A percentile compares a stretch with the other conserved stretches of the same genome.
Evolutionary conservation across 768 basidiomycete genomes (phyloP).

Genomic region (Lyophyllum shimeji): DNA sequence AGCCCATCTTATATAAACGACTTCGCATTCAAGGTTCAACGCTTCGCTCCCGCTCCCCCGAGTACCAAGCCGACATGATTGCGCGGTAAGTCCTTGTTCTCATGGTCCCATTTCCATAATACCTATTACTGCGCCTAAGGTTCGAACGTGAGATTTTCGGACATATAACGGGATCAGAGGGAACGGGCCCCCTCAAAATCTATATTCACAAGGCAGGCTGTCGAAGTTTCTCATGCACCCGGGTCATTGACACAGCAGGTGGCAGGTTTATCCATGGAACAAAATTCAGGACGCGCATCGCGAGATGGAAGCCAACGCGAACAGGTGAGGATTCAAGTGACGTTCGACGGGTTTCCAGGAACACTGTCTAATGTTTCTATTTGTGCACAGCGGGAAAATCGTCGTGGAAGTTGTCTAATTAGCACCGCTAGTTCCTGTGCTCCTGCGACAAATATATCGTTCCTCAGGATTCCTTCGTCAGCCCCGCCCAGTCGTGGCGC

Average conservation of each 20-base stretch:
- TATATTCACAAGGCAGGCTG: constrained; percentile 73
- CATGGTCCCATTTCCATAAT: not conserved
- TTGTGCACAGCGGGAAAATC: constrained; percentile 43
- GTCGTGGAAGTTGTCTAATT: constrained; percentile 38
- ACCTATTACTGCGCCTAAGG: constrained; percentile 24
- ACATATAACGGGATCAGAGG: constrained; percentile 57
- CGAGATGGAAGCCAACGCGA: constrained; percentile 78
- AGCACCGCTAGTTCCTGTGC: not conserved
- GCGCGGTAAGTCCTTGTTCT: constrained; percentile 38
- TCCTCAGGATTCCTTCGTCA: not conserved
- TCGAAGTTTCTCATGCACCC: constrained; percentile 1
- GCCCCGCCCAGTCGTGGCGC: not conserved
- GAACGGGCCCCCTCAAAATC: constrained; percentile 61
- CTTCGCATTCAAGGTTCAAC: constrained; percentile 89
- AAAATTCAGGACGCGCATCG: constrained; percentile 78
- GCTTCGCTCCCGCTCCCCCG: constrained; percentile 67
- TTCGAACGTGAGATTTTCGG: constrained; percentile 56
- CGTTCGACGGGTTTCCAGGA: not conserved
- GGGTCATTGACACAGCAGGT: not conserved
- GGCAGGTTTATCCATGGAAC: constrained; percentile 76
- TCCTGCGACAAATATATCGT: not conserved
- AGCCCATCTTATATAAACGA: constrained; percentile 77
- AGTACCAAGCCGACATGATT: constrained; percentile 78
- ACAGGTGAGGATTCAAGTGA: constrained; percentile 32
- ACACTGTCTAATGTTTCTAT: constrained; percentile 3